A percentile compares a stretch with the other conserved stretches of the same genome.
These are phyloP conservation scores for Sisymbrium altissimum DNA, from an alignment of 345 rosid species.

Conservation along the genomic window DNA sequence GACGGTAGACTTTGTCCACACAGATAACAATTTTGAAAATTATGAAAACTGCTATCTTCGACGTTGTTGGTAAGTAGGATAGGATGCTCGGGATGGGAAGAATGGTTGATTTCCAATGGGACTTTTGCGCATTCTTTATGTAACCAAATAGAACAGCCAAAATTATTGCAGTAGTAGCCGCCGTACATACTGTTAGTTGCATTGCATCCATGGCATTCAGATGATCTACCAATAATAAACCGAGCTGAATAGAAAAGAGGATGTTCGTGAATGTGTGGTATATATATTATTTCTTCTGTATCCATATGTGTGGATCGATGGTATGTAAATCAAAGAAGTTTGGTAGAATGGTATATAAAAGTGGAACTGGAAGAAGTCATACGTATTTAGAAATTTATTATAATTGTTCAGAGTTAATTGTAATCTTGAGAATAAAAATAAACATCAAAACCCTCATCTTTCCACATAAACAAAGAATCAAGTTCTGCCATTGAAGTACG, in stretches of 20 bases:
- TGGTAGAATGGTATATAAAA: neutral
- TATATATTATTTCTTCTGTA: neutral
- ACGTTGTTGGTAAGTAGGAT: neutral
- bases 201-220: too few species aligned
- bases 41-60: too few species aligned
- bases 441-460: neutral
- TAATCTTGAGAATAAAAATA: neutral
- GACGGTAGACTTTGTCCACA: fast-evolving
- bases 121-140: neutral
- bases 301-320: neutral
- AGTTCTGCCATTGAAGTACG: too few species aligned
- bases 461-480: neutral
- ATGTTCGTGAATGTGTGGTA: neutral
- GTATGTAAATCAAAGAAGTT: neutral
- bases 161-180: neutral
- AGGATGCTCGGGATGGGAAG: neutral
- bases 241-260: neutral
- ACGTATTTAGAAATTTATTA: neutral
- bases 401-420: neutral
- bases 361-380: too few species aligned
- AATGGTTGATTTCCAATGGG: neutral
- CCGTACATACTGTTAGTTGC: neutral
- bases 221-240: neutral
- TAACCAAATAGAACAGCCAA: neutral
- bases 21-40: neutral